phyloP scores from a whole-genome alignment of 441 rosid genomes.

The Arabidopsis lyrata region DNA sequence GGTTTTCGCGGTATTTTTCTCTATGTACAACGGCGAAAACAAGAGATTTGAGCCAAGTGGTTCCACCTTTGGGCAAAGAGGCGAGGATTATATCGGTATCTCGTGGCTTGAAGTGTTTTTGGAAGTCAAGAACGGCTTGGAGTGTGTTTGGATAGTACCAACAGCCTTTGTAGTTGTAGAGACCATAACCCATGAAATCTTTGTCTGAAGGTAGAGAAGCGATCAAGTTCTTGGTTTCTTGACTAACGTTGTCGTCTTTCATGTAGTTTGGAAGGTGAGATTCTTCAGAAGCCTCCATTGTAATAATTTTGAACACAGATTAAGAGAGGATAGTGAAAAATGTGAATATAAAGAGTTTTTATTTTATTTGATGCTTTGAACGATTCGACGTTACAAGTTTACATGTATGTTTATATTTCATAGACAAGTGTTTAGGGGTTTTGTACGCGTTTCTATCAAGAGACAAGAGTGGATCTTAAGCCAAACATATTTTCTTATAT shows the following conservation, averaged over 20 bases:
- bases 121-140: conserved; percentile 48
- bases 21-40: conserved; percentile 55
- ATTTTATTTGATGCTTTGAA: conserved; percentile 14
- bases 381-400: background rate
- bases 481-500: background rate
- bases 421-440: conserved; percentile 1
- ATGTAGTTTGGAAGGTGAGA: conserved; percentile 45
- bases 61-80: conserved; percentile 67
- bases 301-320: background rate
- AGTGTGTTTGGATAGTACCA: conserved; percentile 54
- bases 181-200: conserved; percentile 46
- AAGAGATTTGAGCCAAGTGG: conserved; percentile 73
- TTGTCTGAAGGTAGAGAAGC: conserved; percentile 49
- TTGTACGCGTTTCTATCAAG: background rate
- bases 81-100: conserved; percentile 52
- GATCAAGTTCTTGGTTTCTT: conserved; percentile 50
- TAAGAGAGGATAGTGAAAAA: conserved; percentile 3
- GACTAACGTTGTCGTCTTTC: conserved; percentile 45
- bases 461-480: background rate
- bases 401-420: background rate
- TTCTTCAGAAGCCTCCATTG: conserved; percentile 37
- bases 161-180: conserved; percentile 55
- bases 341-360: background rate
- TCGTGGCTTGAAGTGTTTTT: conserved; percentile 55
- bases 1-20: conserved; percentile 17